phyloP scores from a whole-genome alignment of 148 eudicot genomes.

The Dysphania ambrosioides region DNA sequence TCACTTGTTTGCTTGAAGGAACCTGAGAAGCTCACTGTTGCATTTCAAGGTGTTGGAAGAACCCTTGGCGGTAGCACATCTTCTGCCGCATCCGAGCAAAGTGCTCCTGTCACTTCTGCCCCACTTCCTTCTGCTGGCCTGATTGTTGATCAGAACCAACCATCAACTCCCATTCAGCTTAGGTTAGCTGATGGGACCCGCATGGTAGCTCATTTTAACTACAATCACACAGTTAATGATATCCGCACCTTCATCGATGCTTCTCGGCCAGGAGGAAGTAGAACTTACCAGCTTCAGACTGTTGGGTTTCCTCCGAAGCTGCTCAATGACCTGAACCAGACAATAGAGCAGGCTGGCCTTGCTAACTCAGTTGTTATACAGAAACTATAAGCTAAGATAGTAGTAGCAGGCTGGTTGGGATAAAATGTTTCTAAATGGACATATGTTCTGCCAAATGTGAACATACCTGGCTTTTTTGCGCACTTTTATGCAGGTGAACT shows the following conservation, averaged over 20 bases:
- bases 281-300: slow-evolving; percentile 57
- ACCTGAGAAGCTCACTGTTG: slow-evolving; percentile 38
- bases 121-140: slow-evolving; percentile 37
- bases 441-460: slow-evolving; percentile 16
- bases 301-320: slow-evolving; percentile 72
- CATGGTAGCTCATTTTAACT: slow-evolving; percentile 51
- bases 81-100: slow-evolving; percentile 29
- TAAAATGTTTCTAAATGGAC: neutral
- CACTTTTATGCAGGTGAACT: too few species aligned
- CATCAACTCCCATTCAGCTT: slow-evolving; percentile 61
- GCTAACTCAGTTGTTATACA: slow-evolving; percentile 66
- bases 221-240: slow-evolving; percentile 48
- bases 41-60: slow-evolving; percentile 62
- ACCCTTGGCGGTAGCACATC: slow-evolving; percentile 52
- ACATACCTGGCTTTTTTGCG: slow-evolving; percentile 11
- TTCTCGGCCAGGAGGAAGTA: slow-evolving; percentile 53
- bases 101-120: slow-evolving; percentile 33
- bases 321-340: slow-evolving; percentile 52
- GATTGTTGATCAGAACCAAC: slow-evolving; percentile 40
- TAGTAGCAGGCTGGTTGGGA: neutral
- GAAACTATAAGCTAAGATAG: slow-evolving; percentile 32
- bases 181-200: slow-evolving; percentile 68
- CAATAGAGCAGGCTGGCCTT: slow-evolving; percentile 68
- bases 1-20: slow-evolving; percentile 35
- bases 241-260: slow-evolving; percentile 57